Evolutionary conservation across 257 asterid species (phyloP).

Genomic region (Gynochthodes officinalis): DNA sequence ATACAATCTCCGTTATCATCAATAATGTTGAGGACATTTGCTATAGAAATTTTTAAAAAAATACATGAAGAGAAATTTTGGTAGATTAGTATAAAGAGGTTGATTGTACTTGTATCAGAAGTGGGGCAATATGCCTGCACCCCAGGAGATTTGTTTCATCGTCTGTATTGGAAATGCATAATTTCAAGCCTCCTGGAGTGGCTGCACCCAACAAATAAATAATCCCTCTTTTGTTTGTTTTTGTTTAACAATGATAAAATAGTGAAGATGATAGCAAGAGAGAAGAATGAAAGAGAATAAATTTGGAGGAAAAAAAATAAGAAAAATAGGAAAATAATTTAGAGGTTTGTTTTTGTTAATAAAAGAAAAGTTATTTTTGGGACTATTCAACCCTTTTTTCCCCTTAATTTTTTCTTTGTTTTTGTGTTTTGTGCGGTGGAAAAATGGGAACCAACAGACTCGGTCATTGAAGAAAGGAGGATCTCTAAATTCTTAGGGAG

Average conservation of each 20-base stretch:
- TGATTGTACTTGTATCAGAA: constrained; percentile 8
- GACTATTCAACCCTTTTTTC: background rate
- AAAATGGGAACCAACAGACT: constrained; percentile 33
- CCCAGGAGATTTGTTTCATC: constrained; percentile 28
- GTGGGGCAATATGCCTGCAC: constrained; percentile 16
- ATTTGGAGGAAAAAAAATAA: background rate
- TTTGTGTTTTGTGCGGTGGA: constrained; percentile 33
- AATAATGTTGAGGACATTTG: background rate
- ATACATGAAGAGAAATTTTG: constrained; percentile 6
- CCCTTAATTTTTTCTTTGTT: constrained; percentile 15
- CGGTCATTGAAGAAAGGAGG: constrained; percentile 46
- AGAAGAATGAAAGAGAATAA: constrained; percentile 2
- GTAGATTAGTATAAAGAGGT: background rate
- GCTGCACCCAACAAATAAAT: constrained; percentile 15
- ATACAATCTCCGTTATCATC: constrained; percentile 5
- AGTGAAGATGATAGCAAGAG: constrained; percentile 14
- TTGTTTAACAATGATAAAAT: constrained; percentile 15
- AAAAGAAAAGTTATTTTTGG: constrained; percentile 4
- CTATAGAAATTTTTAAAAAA: background rate
- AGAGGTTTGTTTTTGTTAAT: background rate
- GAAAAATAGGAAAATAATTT: background rate
- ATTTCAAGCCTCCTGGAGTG: constrained; percentile 30
- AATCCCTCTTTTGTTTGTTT: constrained; percentile 9
- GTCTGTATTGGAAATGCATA: constrained; percentile 4
- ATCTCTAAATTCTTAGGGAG: constrained; percentile 40